Evolutionary conservation across 768 basidiomycete species (phyloP).

Genomic region (Boletus sp.): DNA sequence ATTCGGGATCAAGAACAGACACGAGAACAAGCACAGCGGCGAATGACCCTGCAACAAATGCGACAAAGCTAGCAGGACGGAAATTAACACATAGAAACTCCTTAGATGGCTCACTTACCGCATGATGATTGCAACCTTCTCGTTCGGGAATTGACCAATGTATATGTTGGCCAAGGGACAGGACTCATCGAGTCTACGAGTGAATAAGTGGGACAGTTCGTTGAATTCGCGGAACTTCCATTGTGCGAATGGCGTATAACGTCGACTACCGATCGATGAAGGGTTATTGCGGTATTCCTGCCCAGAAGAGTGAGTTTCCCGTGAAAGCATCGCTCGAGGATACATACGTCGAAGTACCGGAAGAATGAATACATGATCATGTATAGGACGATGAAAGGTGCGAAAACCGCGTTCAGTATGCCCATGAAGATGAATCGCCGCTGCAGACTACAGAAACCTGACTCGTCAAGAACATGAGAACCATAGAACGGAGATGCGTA

Average conservation of each 20-base stretch:
- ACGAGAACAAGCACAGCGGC: conserved; percentile 92
- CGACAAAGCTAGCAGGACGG: conserved; percentile 69
- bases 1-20: conserved; percentile 90
- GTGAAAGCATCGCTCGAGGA: not conserved
- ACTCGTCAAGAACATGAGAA: not conserved
- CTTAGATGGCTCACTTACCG: conserved; percentile 51
- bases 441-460: conserved; percentile 51
- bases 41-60: conserved; percentile 95
- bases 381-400: conserved; percentile 96
- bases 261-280: conserved; percentile 86
- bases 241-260: conserved; percentile 91
- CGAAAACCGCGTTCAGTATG: conserved; percentile 90
- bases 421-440: conserved; percentile 97
- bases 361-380: conserved; percentile 99
- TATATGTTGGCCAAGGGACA: conserved; percentile 92
- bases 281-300: conserved; percentile 99
- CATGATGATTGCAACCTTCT: conserved; percentile 85
- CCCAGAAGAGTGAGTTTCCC: not conserved
- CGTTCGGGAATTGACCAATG: conserved; percentile 97
- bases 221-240: conserved; percentile 99
- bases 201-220: conserved; percentile 92
- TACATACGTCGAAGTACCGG: conserved; percentile 93
- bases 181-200: conserved; percentile 80
- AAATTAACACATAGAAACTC: not conserved
- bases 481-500: conserved; percentile 36